A percentile compares a stretch with the other conserved stretches of the same genome.
These are phyloP conservation scores for Amylostereum chailletii DNA, from an alignment of 1,284 basidiomycete species.

Conservation along the genomic window DNA sequence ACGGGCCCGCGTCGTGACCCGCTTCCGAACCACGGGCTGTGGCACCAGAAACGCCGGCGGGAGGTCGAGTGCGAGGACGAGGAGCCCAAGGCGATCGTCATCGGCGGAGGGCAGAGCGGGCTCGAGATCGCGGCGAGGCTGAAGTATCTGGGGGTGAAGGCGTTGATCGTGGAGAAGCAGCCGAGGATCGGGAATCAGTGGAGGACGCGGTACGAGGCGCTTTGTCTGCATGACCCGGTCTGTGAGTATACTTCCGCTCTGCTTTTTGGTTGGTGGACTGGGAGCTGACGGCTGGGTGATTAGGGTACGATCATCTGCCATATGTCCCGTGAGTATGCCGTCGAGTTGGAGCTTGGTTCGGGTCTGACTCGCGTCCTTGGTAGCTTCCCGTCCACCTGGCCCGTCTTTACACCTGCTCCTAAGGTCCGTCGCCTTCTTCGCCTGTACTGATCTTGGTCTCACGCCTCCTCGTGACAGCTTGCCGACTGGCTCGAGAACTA, in stretches of 20 bases:
- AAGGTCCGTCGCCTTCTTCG: slow-evolving; percentile 25
- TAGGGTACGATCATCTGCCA: slow-evolving; percentile 21
- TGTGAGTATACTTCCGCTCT: slow-evolving; percentile 31
- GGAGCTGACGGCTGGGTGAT: background rate
- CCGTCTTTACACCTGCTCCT: slow-evolving; percentile 47
- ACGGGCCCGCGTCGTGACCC: slow-evolving; percentile 28
- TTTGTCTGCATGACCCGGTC: slow-evolving; percentile 59
- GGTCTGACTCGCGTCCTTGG: background rate
- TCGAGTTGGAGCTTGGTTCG: slow-evolving; percentile 1
- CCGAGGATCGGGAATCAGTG: slow-evolving; percentile 50
- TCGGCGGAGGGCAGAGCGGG: slow-evolving; percentile 47
- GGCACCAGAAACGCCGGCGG: slow-evolving; percentile 28
- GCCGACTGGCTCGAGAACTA: slow-evolving; percentile 66
- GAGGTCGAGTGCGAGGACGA: slow-evolving; percentile 31
- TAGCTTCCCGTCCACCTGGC: slow-evolving; percentile 54
- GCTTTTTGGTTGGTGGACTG: slow-evolving; percentile 3
- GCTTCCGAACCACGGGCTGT: slow-evolving; percentile 31
- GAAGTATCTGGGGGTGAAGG: slow-evolving; percentile 41
- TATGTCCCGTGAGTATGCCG: slow-evolving; percentile 18
- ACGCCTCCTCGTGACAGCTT: slow-evolving; percentile 31
- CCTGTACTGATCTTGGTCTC: no score
- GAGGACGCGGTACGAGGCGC: slow-evolving; percentile 48
- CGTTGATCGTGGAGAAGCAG: slow-evolving; percentile 47
- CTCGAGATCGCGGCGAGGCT: slow-evolving; percentile 51
- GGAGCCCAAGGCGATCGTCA: slow-evolving; percentile 20